A percentile compares a stretch with the other conserved stretches of the same genome.
These are phyloP conservation scores for Plenodomus tracheiphilus DNA, from an alignment of 2,329 filamentous ascomycete genomes.

Conservation along the genomic window DNA sequence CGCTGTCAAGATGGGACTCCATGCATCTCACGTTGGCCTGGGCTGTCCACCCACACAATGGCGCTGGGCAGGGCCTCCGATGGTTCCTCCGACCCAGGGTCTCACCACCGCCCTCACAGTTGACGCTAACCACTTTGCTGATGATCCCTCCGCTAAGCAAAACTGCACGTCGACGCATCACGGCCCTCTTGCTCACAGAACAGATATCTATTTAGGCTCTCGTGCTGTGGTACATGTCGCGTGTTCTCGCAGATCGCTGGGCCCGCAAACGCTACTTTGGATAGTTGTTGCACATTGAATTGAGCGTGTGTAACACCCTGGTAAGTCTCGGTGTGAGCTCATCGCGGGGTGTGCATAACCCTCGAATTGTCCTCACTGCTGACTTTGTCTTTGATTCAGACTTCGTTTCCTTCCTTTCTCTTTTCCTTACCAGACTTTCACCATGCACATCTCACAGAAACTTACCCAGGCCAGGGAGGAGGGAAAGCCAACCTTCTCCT, in stretches of 20 bases:
- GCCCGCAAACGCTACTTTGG: conserved; percentile 51
- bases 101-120: neutral
- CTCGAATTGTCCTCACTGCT: conserved; percentile 5
- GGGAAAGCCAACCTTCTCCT: conserved; percentile 88
- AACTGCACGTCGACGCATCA: conserved; percentile 20
- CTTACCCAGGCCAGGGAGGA: conserved; percentile 78
- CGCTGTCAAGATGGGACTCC: too few species aligned
- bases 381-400: conserved; percentile 4
- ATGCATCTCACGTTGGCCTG: too few species aligned
- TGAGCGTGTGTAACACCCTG: conserved; percentile 22
- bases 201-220: neutral
- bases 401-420: conserved; percentile 2
- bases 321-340: conserved; percentile 19
- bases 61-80: conserved; percentile 18
- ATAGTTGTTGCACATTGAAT: conserved; percentile 33
- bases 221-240: conserved; percentile 54
- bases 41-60: neutral
- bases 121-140: conserved; percentile 23
- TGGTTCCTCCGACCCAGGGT: conserved; percentile 17
- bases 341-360: conserved; percentile 26
- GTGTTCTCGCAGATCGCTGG: conserved; percentile 56
- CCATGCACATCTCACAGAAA: conserved; percentile 95
- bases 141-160: conserved; percentile 20
- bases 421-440: conserved; percentile 40
- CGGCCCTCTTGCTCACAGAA: conserved; percentile 6